Base-by-base conservation (phyloP, 163 green algal genomes). In the Coccomyxa subellipsoidea region DNA sequence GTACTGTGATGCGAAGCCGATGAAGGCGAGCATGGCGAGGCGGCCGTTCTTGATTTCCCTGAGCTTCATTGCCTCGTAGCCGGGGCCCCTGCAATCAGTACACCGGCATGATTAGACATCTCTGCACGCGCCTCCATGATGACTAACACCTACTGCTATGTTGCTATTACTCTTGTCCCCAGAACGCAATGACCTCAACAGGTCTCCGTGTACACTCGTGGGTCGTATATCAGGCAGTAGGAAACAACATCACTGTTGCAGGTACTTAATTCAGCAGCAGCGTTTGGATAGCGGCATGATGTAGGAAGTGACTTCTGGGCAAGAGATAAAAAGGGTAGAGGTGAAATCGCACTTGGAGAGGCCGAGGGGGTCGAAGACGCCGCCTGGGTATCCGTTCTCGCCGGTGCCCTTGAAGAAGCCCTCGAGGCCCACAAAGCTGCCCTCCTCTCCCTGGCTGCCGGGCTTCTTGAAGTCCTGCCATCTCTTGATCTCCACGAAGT, bases 11-110 rank as follows among this genome's bases (percentile, higher is more conserved):
- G 38, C 18, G 23, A 92, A 92, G 66, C 89, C 89, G n/a, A 92
- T 80, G 85, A 92, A 91, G 37, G 87, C 89, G 35, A 87, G 29
- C 83, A 82, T 77, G 32, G 70, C 70, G 2, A 77, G 70, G 70
- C 70, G 70, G 32, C 70, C 96, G 88, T 99, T 99, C 92, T 97
- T 98, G 82, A 99, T 90, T 92, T 97, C 94, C 92, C 97, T 97
- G 29, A 96, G 85, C 92, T 97, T 97, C 31, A 92, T 81, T 72
- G 86, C 84, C 76, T 97, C 93, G 27, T 93, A 82, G 35, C 25
- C 53, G 29, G 38, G 39, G 7, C 66, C 81, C 72, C 80, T 84
- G 80, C 81, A 78, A 10, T 59, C 47, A 12, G 23, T 59, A 23
- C 66, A 36, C 18, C n/a, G 3, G n/a, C n/a, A n/a, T n/a, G n/a